Evolutionary conservation across 371 early-diverging fungal genomes (phyloP).

Genomic region (Sanchytrium tribonematis): DNA sequence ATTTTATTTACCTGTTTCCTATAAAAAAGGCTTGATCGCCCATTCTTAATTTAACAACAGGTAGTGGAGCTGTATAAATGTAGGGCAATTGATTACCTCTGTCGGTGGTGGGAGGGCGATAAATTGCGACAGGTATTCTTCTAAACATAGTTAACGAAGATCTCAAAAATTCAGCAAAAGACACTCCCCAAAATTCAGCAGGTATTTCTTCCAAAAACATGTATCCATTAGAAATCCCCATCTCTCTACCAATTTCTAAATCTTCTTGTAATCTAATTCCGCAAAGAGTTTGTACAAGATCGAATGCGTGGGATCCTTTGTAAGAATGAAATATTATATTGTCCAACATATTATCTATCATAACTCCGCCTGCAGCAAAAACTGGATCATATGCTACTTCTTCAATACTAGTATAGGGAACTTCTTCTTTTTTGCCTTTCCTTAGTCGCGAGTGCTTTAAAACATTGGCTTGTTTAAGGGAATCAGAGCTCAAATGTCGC

Average conservation of each 20-base stretch:
- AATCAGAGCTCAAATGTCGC: not conserved
- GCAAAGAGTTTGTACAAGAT: not conserved
- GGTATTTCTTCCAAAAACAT: not conserved
- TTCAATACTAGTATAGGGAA: not conserved
- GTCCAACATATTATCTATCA: not conserved
- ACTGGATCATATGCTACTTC: not conserved
- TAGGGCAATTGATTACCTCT: not conserved
- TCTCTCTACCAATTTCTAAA: not conserved
- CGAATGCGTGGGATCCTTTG: not conserved
- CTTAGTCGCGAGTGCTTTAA: not conserved
- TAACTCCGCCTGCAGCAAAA: not conserved
- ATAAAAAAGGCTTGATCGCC: not conserved
- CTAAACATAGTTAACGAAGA: not conserved
- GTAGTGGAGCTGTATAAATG: not conserved
- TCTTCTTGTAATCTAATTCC: not conserved
- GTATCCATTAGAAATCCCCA: not conserved
- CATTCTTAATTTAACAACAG: not conserved
- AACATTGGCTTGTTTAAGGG: not conserved
- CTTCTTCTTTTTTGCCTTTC: not conserved
- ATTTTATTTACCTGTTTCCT: not conserved
- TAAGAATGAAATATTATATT: not conserved
- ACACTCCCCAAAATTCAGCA: not conserved
- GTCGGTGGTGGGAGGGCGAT: not conserved
- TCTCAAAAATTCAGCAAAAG: not conserved
- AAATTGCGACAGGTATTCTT: not conserved